Conservation (phyloP, 2,329 filamentous ascomycete species). For the Coniosporium tulheliwenetii region DNA sequence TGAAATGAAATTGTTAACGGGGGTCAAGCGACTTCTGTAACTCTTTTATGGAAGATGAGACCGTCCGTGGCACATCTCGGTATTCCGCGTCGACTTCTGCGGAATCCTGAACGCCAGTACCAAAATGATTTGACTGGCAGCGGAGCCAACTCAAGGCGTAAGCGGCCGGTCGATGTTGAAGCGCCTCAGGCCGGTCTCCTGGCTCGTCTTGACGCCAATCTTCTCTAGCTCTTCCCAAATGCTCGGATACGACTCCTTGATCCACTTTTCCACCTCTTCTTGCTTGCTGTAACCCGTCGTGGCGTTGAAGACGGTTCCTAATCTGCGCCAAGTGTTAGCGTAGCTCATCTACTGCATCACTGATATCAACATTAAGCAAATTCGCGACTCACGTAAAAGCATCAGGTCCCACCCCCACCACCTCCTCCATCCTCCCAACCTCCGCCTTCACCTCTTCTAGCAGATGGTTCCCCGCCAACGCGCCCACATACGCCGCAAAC, state of each 20-base stretch:
- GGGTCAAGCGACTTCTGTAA: too few relatives aligned
- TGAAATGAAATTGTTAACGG: too few relatives aligned
- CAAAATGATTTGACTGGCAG: too few relatives aligned
- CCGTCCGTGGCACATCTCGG: too few relatives aligned
- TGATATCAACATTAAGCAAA: background rate
- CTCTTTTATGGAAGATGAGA: too few relatives aligned
- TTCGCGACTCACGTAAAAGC: conserved; percentile 47
- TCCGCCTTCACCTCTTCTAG: conserved; percentile 56
- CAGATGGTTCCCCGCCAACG: conserved; percentile 56
- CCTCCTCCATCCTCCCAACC: conserved; percentile 16
- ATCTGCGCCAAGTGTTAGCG: conserved; percentile 25
- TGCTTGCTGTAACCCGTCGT: conserved; percentile 46
- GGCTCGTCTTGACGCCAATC: conserved; percentile 20
- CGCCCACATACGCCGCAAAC: conserved; percentile 62
- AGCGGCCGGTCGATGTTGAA: conserved; percentile 12
- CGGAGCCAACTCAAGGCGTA: conserved; percentile 2
- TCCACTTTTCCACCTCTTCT: conserved; percentile 59
- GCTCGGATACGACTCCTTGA: conserved; percentile 47
- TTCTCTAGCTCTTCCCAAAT: conserved; percentile 52
- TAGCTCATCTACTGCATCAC: conserved; percentile 2
- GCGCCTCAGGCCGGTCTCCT: conserved; percentile 5
- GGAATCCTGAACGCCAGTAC: too few relatives aligned
- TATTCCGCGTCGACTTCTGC: too few relatives aligned
- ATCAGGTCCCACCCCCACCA: conserved; percentile 53
- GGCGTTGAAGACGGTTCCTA: conserved; percentile 64